Conservation (phyloP, 257 asterid species). For the Pogostemon cablin region DNA sequence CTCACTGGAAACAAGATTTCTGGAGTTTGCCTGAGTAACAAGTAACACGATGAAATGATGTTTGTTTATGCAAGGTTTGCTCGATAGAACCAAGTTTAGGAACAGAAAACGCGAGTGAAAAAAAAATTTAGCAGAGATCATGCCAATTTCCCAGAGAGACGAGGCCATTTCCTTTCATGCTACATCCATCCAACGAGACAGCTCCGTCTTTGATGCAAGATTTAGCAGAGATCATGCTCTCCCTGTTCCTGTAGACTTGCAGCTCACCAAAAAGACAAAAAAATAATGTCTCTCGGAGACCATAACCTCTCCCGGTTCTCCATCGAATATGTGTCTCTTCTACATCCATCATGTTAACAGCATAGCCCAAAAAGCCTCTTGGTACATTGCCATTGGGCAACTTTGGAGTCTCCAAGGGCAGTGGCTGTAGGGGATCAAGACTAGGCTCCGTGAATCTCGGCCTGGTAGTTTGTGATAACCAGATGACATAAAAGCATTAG, state of each 20-base stretch:
- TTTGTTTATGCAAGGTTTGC: background rate
- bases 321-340: constrained; percentile 33
- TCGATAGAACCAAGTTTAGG: background rate
- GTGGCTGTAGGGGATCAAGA: constrained; percentile 37
- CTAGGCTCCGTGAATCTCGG: constrained; percentile 31
- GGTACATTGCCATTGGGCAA: constrained; percentile 48
- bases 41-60: background rate
- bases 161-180: constrained; percentile 54
- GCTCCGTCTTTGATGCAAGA: constrained; percentile 54
- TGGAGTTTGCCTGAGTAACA: constrained; percentile 45
- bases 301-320: constrained; percentile 47
- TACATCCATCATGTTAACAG: constrained; percentile 51
- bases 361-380: constrained; percentile 59
- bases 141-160: constrained; percentile 50
- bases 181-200: constrained; percentile 70
- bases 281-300: constrained; percentile 60
- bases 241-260: constrained; percentile 58
- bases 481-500: background rate
- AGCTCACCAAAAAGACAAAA: constrained; percentile 62
- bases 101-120: background rate
- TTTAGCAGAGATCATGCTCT: constrained; percentile 50
- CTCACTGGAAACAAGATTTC: constrained; percentile 52
- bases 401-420: constrained; percentile 46
- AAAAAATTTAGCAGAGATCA: too few species aligned
- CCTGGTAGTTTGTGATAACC: constrained; percentile 36